A percentile compares a stretch with the other conserved stretches of the same genome.
Conservation (phyloP, 1,284 basidiomycete species). For the Grifola frondosa region DNA sequence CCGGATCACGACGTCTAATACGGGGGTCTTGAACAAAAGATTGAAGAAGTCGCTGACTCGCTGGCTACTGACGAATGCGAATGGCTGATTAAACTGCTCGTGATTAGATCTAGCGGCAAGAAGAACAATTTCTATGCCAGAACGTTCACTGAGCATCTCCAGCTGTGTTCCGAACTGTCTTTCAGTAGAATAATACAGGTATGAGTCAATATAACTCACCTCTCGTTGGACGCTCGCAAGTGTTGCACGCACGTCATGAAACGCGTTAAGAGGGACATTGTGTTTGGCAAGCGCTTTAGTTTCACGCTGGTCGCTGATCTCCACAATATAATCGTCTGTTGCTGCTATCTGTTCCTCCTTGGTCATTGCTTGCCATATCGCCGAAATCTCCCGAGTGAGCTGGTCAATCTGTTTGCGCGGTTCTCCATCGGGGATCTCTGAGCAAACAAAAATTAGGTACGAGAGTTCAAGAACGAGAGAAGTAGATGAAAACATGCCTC, state of each 20-base stretch:
- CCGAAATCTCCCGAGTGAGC: not conserved
- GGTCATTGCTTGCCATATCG: conserved; percentile 5
- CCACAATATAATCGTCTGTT: not conserved
- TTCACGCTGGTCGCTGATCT: conserved; percentile 2
- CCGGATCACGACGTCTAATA: conserved; percentile 1
- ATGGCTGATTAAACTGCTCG: conserved; percentile 10
- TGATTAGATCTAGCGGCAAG: conserved; percentile 4
- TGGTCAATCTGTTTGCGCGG: not conserved
- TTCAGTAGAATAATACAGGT: too few species aligned
- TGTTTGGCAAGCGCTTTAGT: conserved; percentile 2
- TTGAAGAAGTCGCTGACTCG: too few species aligned
- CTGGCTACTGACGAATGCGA: conserved; percentile 11
- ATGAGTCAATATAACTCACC: conserved; percentile 1
- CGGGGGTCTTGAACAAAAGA: not conserved
- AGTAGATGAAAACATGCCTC: too few species aligned
- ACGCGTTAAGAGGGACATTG: conserved; percentile 8
- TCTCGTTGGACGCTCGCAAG: not conserved
- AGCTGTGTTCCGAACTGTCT: too few species aligned
- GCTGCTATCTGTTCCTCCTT: conserved; percentile 1
- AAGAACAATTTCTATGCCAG: conserved; percentile 13
- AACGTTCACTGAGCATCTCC: conserved; percentile 12
- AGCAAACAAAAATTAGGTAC: not conserved
- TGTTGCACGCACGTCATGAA: conserved; percentile 8
- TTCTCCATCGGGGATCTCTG: not conserved
- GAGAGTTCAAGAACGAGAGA: too few species aligned